These are phyloP conservation scores for Lipomyces orientalis DNA, from an alignment of 805 yeast species.

Conservation along the genomic window DNA sequence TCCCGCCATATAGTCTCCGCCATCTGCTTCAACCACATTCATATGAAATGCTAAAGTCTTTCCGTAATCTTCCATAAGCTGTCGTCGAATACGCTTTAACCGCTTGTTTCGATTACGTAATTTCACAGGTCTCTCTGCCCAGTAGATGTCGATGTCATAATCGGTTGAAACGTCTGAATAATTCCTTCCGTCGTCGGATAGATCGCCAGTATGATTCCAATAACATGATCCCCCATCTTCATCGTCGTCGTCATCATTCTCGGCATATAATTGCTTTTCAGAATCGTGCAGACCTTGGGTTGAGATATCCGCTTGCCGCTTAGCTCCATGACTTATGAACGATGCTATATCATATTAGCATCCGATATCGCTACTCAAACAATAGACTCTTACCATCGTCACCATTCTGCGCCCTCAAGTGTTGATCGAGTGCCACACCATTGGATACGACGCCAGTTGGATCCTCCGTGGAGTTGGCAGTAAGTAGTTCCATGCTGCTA, in stretches of 20 bases:
- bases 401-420: not conserved
- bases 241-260: not conserved
- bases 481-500: not conserved
- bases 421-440: not conserved
- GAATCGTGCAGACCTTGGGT: not conserved
- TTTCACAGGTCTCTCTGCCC: constrained; percentile 18
- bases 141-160: constrained; percentile 25
- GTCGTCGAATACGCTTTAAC: constrained; percentile 18
- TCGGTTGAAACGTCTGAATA: constrained; percentile 24
- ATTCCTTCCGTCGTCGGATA: constrained; percentile 1
- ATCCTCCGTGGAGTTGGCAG: not conserved
- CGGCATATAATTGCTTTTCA: not conserved
- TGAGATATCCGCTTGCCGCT: not conserved
- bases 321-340: not conserved
- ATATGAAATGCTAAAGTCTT: constrained; percentile 2
- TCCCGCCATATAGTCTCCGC: not conserved
- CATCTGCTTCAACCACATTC: not conserved
- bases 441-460: not conserved
- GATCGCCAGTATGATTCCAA: not conserved
- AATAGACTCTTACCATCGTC: not conserved
- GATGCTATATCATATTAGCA: not conserved
- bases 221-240: not conserved
- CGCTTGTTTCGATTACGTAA: constrained; percentile 22
- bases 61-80: constrained; percentile 15
- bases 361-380: not conserved